A percentile compares a stretch with the other conserved stretches of the same genome.
phyloP scores from a whole-genome alignment of 2,329 filamentous ascomycete species.

The Endothia cerciana region DNA sequence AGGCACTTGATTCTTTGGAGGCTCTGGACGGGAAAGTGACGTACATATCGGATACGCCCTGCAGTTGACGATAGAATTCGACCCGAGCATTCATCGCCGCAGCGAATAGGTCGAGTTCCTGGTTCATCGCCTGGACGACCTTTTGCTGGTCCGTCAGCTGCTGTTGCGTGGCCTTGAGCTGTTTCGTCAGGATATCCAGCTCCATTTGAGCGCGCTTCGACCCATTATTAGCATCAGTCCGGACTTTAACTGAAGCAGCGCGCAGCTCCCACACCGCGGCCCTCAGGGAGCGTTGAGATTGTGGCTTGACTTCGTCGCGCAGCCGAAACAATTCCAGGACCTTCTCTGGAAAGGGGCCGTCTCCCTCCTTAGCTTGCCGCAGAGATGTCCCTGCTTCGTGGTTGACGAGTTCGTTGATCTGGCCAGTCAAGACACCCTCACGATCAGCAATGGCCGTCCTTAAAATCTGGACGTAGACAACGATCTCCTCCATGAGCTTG shows the following conservation, averaged over 20 bases:
- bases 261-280: slow-evolving; percentile 72
- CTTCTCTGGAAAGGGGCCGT: slow-evolving; percentile 73
- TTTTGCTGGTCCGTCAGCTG: slow-evolving; percentile 57
- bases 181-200: slow-evolving; percentile 63
- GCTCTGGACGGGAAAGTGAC: background rate
- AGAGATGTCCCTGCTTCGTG: slow-evolving; percentile 71
- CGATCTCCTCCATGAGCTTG: slow-evolving; percentile 84
- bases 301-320: slow-evolving; percentile 53
- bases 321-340: slow-evolving; percentile 55
- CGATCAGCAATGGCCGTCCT: slow-evolving; percentile 79
- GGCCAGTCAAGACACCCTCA: slow-evolving; percentile 74
- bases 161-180: slow-evolving; percentile 64
- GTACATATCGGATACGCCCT: slow-evolving; percentile 75
- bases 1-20: background rate
- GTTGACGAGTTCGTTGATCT: slow-evolving; percentile 73
- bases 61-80: slow-evolving; percentile 89
- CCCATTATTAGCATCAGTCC: slow-evolving; percentile 58
- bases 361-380: slow-evolving; percentile 60
- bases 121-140: slow-evolving; percentile 54
- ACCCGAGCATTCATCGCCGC: slow-evolving; percentile 81
- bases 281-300: slow-evolving; percentile 61
- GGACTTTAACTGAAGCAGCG: slow-evolving; percentile 61
- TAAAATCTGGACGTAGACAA: slow-evolving; percentile 81
- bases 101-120: slow-evolving; percentile 77
- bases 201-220: slow-evolving; percentile 65